These are phyloP conservation scores for Penicillium ochrochloron DNA, from an alignment of 495 filamentous ascomycete genomes.

Conservation along the genomic window DNA sequence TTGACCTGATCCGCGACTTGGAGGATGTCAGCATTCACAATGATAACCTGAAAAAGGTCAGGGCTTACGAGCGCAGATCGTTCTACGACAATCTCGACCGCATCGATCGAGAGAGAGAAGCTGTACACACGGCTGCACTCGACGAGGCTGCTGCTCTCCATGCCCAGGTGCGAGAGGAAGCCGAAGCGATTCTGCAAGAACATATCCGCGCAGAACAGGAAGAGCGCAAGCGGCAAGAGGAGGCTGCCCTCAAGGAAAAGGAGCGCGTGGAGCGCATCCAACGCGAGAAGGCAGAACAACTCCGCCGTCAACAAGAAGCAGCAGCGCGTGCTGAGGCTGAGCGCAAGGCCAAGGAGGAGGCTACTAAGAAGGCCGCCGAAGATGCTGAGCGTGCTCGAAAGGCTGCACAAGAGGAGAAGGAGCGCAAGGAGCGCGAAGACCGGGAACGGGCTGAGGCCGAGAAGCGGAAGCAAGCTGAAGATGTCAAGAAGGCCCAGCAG, in stretches of 20 bases:
- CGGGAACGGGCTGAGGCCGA: slow-evolving; percentile 44
- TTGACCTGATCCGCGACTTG: slow-evolving; percentile 49
- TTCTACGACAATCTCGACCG: slow-evolving; percentile 54
- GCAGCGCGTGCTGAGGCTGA: slow-evolving; percentile 48
- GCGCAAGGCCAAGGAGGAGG: slow-evolving; percentile 50
- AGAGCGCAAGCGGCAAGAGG: slow-evolving; percentile 38
- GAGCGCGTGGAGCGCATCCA: slow-evolving; percentile 47
- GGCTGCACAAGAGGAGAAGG: slow-evolving; percentile 53
- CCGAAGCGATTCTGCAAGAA: slow-evolving; percentile 47
- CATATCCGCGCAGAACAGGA: slow-evolving; percentile 45
- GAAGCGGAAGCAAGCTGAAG: slow-evolving; percentile 44
- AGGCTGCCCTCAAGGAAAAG: slow-evolving; percentile 40
- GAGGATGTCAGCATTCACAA: slow-evolving; percentile 45
- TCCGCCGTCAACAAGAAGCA: slow-evolving; percentile 42
- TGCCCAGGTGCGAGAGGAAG: slow-evolving; percentile 64
- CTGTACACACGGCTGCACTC: slow-evolving; percentile 62
- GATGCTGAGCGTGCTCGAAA: slow-evolving; percentile 48
- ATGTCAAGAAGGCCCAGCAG: slow-evolving; percentile 40
- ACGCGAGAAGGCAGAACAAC: slow-evolving; percentile 43
- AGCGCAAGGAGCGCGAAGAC: slow-evolving; percentile 59
- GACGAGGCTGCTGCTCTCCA: slow-evolving; percentile 65
- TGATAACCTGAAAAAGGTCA: slow-evolving; percentile 46
- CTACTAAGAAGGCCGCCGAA: slow-evolving; percentile 40
- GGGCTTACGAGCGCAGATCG: slow-evolving; percentile 48
- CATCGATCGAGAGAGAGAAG: slow-evolving; percentile 47